Conservation (phyloP, 192 early-diverging fungal species). For the Geranomyces michiganensis region DNA sequence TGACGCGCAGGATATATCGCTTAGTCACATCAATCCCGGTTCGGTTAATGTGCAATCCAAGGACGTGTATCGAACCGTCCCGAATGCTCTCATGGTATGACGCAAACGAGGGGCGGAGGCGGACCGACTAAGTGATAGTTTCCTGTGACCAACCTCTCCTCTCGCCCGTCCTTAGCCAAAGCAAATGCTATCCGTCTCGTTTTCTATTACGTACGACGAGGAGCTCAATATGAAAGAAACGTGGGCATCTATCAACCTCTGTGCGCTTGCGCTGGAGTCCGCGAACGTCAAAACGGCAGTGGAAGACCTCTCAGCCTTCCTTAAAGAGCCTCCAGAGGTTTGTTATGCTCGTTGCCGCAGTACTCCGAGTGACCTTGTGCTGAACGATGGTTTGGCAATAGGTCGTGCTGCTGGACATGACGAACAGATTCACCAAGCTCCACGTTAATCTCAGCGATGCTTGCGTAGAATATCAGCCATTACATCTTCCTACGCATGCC, state of each 20-base stretch:
- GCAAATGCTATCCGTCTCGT: constrained; percentile 65
- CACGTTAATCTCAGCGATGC: constrained; percentile 61
- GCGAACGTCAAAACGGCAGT: constrained; percentile 45
- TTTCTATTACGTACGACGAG: constrained; percentile 51
- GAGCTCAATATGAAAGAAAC: constrained; percentile 62
- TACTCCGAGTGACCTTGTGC: constrained; percentile 3
- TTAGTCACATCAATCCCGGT: not conserved
- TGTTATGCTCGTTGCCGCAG: constrained; percentile 25
- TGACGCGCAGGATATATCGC: constrained; percentile 28
- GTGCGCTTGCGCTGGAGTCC: constrained; percentile 54
- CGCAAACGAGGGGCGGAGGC: not conserved
- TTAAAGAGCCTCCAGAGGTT: constrained; percentile 56
- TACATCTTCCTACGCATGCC: constrained; percentile 52
- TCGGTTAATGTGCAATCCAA: no score
- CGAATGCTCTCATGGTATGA: not conserved
- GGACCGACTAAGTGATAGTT: no score
- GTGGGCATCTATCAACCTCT: constrained; percentile 55
- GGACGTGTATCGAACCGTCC: constrained; percentile 20
- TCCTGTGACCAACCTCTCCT: no score
- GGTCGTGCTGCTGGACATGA: constrained; percentile 42
- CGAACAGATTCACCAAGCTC: constrained; percentile 61
- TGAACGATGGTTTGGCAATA: not conserved
- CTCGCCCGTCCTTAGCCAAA: constrained; percentile 26
- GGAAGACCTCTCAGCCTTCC: constrained; percentile 59
- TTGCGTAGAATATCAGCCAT: constrained; percentile 63